Percentiles rank a stretch among this genome's conserved stretches.
phyloP scores from a whole-genome alignment of 164 flowering plant species.

The Stephania japonica region DNA sequence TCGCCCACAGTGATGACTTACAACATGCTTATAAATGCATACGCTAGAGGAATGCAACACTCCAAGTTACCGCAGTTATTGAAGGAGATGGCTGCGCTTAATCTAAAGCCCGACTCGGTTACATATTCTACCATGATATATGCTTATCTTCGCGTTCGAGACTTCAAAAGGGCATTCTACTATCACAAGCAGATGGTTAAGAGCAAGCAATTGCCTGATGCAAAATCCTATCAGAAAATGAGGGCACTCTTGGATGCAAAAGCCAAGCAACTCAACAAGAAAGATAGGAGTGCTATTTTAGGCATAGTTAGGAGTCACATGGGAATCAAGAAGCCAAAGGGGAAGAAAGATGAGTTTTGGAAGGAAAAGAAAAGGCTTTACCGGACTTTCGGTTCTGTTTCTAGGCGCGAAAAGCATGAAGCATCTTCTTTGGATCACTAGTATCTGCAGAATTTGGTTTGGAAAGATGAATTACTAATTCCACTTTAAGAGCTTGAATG shows the following conservation, averaged over 20 bases:
- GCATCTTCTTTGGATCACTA: background rate
- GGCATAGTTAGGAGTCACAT: constrained; percentile 67
- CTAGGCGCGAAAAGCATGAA: background rate
- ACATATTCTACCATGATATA: constrained; percentile 85
- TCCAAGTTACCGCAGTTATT: constrained; percentile 73
- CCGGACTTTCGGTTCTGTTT: constrained; percentile 7
- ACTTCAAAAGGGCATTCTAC: constrained; percentile 79
- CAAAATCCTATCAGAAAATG: constrained; percentile 65
- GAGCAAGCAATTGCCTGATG: constrained; percentile 72
- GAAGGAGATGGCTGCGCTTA: constrained; percentile 75
- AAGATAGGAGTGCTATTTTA: constrained; percentile 71
- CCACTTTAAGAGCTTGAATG: no score
- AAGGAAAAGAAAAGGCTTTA: constrained; percentile 48
- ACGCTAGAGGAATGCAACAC: constrained; percentile 88
- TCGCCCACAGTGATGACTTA: constrained; percentile 82
- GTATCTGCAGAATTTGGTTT: no score
- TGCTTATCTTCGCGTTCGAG: constrained; percentile 85
- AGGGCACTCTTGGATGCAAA: constrained; percentile 68
- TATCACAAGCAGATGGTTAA: constrained; percentile 88
- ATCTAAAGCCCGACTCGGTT: constrained; percentile 75
- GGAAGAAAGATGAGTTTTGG: constrained; percentile 93
- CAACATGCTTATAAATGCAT: constrained; percentile 92
- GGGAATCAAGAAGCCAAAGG: constrained; percentile 47
- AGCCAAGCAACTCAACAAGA: constrained; percentile 60
- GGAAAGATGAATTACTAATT: no score